Conservation (phyloP, 441 rosid genomes). For the Populus hybrid region DNA sequence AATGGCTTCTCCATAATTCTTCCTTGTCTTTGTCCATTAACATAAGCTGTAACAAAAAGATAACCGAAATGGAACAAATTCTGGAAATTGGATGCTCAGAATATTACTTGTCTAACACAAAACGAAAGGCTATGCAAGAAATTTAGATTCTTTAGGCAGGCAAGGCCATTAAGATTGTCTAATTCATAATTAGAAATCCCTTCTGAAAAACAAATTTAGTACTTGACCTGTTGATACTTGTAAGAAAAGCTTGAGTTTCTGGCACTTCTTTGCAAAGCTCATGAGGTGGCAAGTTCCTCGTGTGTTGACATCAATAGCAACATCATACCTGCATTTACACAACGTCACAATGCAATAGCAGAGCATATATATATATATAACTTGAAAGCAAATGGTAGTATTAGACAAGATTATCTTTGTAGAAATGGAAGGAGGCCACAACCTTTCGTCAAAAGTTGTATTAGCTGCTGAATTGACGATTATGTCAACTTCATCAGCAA, state of each 20-base stretch:
- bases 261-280: constrained; percentile 73
- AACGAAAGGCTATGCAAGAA: background rate
- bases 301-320: constrained; percentile 75
- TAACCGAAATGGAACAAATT: background rate
- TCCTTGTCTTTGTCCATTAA: constrained; percentile 91
- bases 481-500: constrained; percentile 63
- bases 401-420: background rate
- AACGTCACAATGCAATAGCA: constrained; percentile 2
- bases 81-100: background rate
- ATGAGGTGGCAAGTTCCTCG: constrained; percentile 70
- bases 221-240: constrained; percentile 83
- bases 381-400: background rate
- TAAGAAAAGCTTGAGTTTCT: constrained; percentile 69
- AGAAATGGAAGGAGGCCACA: background rate
- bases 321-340: constrained; percentile 64
- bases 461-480: constrained; percentile 88
- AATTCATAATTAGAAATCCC: background rate
- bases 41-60: constrained; percentile 54
- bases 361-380: background rate
- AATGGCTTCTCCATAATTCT: constrained; percentile 80
- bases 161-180: background rate
- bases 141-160: background rate
- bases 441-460: constrained; percentile 93
- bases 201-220: background rate
- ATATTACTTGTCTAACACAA: background rate